A percentile compares a stretch with the other conserved stretches of the same genome.
Conservation (phyloP, 1,284 basidiomycete genomes). For the Heimioporus retisporus region DNA sequence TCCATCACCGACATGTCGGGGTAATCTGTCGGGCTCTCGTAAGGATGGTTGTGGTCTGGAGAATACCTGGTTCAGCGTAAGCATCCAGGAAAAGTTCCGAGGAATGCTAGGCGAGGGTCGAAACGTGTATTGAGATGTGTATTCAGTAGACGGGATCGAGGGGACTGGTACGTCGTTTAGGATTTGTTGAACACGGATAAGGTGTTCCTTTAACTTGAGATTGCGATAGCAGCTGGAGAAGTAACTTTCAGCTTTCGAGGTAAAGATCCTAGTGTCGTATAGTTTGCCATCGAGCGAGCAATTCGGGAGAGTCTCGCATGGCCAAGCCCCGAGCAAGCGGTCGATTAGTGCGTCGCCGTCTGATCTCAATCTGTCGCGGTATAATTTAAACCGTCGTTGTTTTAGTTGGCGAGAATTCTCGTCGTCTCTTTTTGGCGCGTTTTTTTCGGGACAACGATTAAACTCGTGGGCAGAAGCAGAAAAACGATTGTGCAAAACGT, state of each 20-base stretch:
- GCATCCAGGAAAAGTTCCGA: neutral
- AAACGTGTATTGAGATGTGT: slow-evolving; percentile 29
- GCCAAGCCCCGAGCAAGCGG: neutral
- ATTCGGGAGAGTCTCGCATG: slow-evolving; percentile 3
- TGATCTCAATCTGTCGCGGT: too few species aligned
- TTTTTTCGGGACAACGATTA: too few species aligned
- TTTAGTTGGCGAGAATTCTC: too few species aligned
- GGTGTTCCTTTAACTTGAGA: slow-evolving; percentile 3
- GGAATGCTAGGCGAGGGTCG: neutral
- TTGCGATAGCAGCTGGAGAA: slow-evolving; percentile 15
- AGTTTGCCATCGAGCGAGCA: slow-evolving; percentile 13
- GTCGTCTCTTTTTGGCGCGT: too few species aligned
- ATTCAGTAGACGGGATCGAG: neutral
- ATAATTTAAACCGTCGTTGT: neutral
- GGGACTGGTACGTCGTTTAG: slow-evolving; percentile 7
- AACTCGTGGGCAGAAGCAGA: too few species aligned
- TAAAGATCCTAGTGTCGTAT: slow-evolving; percentile 13
- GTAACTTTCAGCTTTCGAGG: neutral
- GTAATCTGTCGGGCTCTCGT: neutral
- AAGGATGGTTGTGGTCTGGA: slow-evolving; percentile 4
- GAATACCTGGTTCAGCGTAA: slow-evolving; percentile 18
- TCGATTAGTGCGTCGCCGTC: slow-evolving; percentile 9
- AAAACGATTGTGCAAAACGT: neutral
- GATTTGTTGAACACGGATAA: slow-evolving; percentile 22
- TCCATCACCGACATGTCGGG: neutral